Evolutionary conservation across 106 monocot genomes (phyloP).

Genomic region (Cymbidium sinense): DNA sequence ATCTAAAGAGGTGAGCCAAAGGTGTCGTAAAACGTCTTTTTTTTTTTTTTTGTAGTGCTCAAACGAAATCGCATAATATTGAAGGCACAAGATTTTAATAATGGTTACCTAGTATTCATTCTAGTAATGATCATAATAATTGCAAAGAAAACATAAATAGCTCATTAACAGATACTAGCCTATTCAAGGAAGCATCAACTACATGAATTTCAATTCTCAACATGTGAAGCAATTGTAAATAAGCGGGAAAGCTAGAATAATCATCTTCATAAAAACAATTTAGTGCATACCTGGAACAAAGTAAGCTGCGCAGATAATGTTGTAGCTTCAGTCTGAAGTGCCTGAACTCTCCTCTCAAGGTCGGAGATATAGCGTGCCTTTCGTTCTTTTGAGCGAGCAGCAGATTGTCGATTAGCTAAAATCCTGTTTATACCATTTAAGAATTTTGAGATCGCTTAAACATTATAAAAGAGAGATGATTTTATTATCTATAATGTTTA

Average conservation of each 20-base stretch:
- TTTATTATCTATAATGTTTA: not conserved
- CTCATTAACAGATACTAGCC: not conserved
- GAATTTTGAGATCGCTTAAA: not conserved
- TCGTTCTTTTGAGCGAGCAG: constrained; percentile 66
- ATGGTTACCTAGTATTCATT: not conserved
- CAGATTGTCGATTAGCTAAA: constrained; percentile 61
- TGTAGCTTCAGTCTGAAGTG: constrained; percentile 68
- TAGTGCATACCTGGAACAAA: constrained; percentile 35
- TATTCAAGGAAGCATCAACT: not conserved
- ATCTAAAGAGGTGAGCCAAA: too few relatives aligned
- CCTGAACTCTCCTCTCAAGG: constrained; percentile 57
- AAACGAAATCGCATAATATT: too few relatives aligned
- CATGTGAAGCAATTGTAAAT: not conserved
- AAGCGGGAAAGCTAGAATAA: not conserved
- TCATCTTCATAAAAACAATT: constrained; percentile 8
- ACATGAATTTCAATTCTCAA: not conserved
- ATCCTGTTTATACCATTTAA: constrained; percentile 30
- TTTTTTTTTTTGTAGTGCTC: too few relatives aligned
- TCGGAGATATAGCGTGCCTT: constrained; percentile 66
- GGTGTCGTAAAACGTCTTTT: too few relatives aligned
- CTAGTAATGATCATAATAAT: not conserved
- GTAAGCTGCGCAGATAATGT: constrained; percentile 61
- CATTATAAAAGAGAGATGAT: not conserved
- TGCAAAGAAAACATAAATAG: not conserved
- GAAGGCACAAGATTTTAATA: too few relatives aligned